These are phyloP conservation scores for Macrolepiota fuliginosa DNA, from an alignment of 768 basidiomycete species.

Conservation along the genomic window DNA sequence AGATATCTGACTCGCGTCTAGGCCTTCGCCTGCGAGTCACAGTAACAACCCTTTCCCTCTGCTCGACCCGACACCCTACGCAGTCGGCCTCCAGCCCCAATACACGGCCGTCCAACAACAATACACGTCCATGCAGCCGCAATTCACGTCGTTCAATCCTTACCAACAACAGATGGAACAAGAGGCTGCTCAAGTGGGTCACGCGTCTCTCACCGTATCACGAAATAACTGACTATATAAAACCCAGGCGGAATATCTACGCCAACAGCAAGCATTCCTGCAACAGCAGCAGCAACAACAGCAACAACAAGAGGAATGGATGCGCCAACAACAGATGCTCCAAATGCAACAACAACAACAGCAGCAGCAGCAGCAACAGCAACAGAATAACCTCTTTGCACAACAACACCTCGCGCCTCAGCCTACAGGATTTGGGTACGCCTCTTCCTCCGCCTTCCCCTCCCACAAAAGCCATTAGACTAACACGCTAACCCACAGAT, in stretches of 20 bases:
- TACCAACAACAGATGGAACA: slow-evolving; percentile 93
- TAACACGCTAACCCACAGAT: slow-evolving; percentile 38
- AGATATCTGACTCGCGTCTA: slow-evolving; percentile 17
- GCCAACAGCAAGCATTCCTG: slow-evolving; percentile 70
- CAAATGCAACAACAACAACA: slow-evolving; percentile 55
- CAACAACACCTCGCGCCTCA: slow-evolving; percentile 51
- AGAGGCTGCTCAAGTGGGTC: slow-evolving; percentile 66
- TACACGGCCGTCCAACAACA: slow-evolving; percentile 68
- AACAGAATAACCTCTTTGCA: slow-evolving; percentile 45
- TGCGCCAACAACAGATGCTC: slow-evolving; percentile 43
- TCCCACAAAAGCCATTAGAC: background rate
- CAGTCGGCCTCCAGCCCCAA: slow-evolving; percentile 55
- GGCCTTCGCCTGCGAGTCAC: slow-evolving; percentile 28
- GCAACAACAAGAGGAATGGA: slow-evolving; percentile 52
- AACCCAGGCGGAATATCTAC: slow-evolving; percentile 65
- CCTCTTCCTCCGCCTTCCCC: background rate
- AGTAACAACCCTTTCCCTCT: slow-evolving; percentile 61
- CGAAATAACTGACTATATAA: background rate
- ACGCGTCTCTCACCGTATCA: background rate
- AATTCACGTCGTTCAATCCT: slow-evolving; percentile 92
- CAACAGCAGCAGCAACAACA: slow-evolving; percentile 57
- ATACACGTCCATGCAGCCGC: slow-evolving; percentile 72
- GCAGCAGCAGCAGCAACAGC: slow-evolving; percentile 52
- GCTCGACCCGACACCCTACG: slow-evolving; percentile 58
- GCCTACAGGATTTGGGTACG: slow-evolving; percentile 77